phyloP scores from a whole-genome alignment of 2,329 filamentous ascomycete genomes.

The Cladosporium sp. region DNA sequence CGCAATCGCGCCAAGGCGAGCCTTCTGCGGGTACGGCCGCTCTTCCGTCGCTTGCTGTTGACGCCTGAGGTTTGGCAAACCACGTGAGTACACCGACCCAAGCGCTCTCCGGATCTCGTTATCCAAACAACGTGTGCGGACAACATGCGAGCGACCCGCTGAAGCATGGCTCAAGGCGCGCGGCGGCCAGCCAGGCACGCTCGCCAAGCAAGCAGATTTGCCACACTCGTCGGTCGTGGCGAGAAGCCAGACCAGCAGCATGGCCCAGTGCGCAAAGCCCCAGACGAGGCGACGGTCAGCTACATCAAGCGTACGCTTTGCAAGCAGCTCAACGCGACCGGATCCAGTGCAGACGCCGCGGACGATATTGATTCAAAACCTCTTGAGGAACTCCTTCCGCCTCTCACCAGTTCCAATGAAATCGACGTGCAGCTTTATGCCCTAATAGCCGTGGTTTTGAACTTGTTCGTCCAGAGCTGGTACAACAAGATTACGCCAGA shows the following conservation, averaged over 20 bases:
- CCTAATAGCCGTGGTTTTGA: constrained; percentile 79
- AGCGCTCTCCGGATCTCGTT: too few species aligned
- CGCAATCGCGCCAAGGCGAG: background rate
- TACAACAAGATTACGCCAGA: constrained; percentile 90
- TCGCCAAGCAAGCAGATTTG: constrained; percentile 6
- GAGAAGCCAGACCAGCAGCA: background rate
- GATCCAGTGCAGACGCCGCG: constrained; percentile 3
- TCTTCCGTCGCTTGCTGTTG: too few species aligned
- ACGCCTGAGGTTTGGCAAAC: too few species aligned
- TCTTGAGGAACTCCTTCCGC: constrained; percentile 77
- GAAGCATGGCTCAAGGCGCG: constrained; percentile 19
- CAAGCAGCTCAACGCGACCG: constrained; percentile 46
- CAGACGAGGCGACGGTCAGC: constrained; percentile 70
- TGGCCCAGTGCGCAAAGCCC: background rate
- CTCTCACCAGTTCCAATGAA: constrained; percentile 88
- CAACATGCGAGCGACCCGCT: background rate
- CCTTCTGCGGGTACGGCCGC: too few species aligned
- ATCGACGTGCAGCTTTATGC: constrained; percentile 91
- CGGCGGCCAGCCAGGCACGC: constrained; percentile 15
- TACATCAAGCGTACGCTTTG: constrained; percentile 82
- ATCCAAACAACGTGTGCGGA: background rate
- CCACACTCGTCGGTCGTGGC: background rate
- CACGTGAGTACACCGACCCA: too few species aligned
- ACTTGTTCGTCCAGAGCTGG: constrained; percentile 88
- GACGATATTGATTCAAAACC: constrained; percentile 43